Percentiles rank a stretch among this genome's conserved stretches.
phyloP scores from a whole-genome alignment of 768 basidiomycete species.

The Amylocystis lapponica region DNA sequence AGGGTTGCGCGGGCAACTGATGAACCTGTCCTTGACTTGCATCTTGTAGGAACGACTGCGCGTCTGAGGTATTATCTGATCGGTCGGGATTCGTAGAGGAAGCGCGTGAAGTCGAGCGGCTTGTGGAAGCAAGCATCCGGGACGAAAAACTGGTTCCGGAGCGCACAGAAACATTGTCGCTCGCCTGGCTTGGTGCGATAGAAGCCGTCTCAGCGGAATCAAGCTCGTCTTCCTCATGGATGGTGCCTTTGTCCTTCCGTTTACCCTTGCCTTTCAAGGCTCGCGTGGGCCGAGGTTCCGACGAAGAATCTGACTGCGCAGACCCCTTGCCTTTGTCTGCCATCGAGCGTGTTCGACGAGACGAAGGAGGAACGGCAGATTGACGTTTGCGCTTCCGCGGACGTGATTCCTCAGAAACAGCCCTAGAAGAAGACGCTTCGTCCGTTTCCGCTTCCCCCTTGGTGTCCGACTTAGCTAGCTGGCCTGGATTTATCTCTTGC shows the following conservation, averaged over 20 bases:
- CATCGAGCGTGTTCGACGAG: conserved; percentile 22
- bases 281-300: too few species aligned
- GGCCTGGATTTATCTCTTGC: too few species aligned
- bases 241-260: conserved; percentile 27
- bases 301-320: conserved; percentile 6
- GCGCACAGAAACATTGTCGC: conserved; percentile 26
- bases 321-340: conserved; percentile 5
- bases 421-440: too few species aligned
- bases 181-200: conserved; percentile 14
- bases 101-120: conserved; percentile 24
- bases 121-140: background rate
- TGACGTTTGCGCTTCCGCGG: conserved; percentile 22
- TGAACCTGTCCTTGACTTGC: too few species aligned
- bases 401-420: background rate
- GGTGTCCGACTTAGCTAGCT: background rate
- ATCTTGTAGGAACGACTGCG: too few species aligned
- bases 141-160: conserved; percentile 34
- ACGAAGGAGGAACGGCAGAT: conserved; percentile 3
- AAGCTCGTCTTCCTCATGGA: conserved; percentile 2
- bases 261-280: conserved; percentile 26
- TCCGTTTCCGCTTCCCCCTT: background rate
- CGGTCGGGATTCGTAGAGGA: too few species aligned
- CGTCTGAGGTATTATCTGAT: too few species aligned
- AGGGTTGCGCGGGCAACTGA: too few species aligned
- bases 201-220: conserved; percentile 10